Conservation (phyloP, 2,329 filamentous ascomycete genomes). For the Fusarium scirpi region DNA sequence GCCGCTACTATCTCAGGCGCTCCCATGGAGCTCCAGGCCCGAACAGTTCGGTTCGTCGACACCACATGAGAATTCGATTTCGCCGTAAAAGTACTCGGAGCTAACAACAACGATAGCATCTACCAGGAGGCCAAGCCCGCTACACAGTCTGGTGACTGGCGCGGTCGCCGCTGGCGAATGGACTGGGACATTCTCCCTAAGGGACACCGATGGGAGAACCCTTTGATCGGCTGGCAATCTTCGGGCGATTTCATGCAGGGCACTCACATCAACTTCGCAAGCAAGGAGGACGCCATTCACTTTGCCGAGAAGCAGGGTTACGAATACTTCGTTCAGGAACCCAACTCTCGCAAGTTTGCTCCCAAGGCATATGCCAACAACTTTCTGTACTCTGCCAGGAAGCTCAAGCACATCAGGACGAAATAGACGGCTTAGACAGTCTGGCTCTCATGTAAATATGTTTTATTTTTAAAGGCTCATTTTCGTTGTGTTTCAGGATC, state of each 20-base stretch:
- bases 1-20: conserved; percentile 92
- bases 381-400: conserved; percentile 86
- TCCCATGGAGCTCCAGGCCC: conserved; percentile 91
- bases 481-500: conserved; percentile 16
- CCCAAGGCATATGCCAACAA: conserved; percentile 97
- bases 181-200: conserved; percentile 96
- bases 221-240: conserved; percentile 98
- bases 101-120: conserved; percentile 71
- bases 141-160: conserved; percentile 93
- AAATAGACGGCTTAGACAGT: conserved; percentile 67
- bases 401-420: conserved; percentile 87
- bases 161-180: conserved; percentile 90
- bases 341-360: conserved; percentile 84
- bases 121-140: conserved; percentile 93
- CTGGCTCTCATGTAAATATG: conserved; percentile 48
- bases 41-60: conserved; percentile 83
- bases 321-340: conserved; percentile 98
- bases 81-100: not conserved
- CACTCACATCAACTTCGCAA: conserved; percentile 88
- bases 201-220: conserved; percentile 98
- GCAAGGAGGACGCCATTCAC: conserved; percentile 91
- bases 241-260: conserved; percentile 96
- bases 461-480: conserved; percentile 33
- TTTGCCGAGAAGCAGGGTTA: conserved; percentile 99
- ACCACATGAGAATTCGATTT: not conserved